Evolutionary conservation across 177 flowering plant genomes (phyloP), one percentile per base, ranked within the genome.

Genomic region (Vitis hybrid): DNA sequence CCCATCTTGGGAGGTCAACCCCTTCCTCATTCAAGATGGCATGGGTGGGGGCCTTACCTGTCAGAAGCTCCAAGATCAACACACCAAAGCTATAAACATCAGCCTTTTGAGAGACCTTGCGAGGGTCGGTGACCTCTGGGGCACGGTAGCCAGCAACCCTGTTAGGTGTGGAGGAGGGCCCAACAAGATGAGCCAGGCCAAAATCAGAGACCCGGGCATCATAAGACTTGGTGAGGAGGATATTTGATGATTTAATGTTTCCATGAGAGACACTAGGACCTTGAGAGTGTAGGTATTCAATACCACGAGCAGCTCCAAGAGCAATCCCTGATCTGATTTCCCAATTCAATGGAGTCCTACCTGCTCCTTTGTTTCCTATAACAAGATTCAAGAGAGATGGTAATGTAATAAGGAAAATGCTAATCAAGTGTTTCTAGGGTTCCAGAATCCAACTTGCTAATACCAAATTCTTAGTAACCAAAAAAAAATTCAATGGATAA

Each of bases 61-160:
- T 87, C 4, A 87, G 71, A 33, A 87, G 77, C 72, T 87, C 90
- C 76, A 87, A 60, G 3, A 87, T 77, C 57, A 87, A 16, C 12
- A 87, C 85, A 0, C 90, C 90, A 53, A 85, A 87, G 77, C 89
- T 85, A 70, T 87, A 85, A 6, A 87, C 88, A 62, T 87, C 90
- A 1, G 87, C 85, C 69, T 84, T 80, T 26, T 85, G 86, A 13
- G 90, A 79, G 2, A 84, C 82, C 48, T 50, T 78, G 50, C 83
- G 79, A 19, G 84, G 82, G 49, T 82, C 84, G 2, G 84, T 81
- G 26, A 83, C 86, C 69, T 87, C 90, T 6, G 90, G 90, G 2
- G 90, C 90, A 13, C 86, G 78, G 75, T 87, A 87, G 63, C 88
- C 88, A 7, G 67, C 80, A 12, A 75, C 80, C 0, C 81, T 74